Percentiles rank a stretch among this genome's conserved stretches.
phyloP scores from a whole-genome alignment of 23 red algal genomes.

The Cyanidiococcus yangmingshanensis region DNA sequence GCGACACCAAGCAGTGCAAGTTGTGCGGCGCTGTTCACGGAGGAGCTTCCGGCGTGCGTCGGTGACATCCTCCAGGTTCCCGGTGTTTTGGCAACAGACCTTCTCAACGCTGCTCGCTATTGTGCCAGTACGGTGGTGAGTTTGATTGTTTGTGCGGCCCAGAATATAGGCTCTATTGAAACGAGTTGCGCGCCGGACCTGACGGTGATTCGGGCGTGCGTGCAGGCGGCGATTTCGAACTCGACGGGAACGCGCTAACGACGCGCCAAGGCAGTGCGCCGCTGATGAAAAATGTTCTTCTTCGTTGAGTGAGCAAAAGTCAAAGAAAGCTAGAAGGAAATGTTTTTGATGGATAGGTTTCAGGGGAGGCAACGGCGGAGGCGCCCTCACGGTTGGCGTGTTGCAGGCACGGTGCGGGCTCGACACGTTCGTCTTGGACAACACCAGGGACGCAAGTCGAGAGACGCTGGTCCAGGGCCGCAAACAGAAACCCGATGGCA shows the following conservation, averaged over 20 bases:
- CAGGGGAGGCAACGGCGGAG: no score
- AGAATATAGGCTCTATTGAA: background rate
- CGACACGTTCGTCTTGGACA: no score
- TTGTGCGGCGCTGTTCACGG: background rate
- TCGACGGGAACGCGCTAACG: background rate
- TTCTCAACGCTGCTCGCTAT: background rate
- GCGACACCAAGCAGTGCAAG: background rate
- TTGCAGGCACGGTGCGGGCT: no score
- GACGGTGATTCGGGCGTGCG: background rate
- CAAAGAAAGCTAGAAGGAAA: no score
- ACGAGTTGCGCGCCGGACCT: constrained; percentile 1
- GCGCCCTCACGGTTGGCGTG: no score
- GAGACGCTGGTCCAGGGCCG: no score
- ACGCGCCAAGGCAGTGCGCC: no score
- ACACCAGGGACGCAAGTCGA: no score
- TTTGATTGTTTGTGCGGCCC: background rate
- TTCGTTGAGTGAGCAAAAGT: no score
- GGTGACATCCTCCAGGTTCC: background rate
- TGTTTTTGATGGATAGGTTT: no score
- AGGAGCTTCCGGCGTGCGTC: constrained; percentile 1
- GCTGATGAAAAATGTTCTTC: no score
- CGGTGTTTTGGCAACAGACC: background rate
- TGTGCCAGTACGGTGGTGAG: background rate
- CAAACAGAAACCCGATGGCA: no score
- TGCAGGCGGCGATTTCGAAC: background rate